Evolutionary conservation across 2,329 filamentous ascomycete species (phyloP), one percentile per base, ranked within the genome.

Genomic region (Colletotrichum sublineola): DNA sequence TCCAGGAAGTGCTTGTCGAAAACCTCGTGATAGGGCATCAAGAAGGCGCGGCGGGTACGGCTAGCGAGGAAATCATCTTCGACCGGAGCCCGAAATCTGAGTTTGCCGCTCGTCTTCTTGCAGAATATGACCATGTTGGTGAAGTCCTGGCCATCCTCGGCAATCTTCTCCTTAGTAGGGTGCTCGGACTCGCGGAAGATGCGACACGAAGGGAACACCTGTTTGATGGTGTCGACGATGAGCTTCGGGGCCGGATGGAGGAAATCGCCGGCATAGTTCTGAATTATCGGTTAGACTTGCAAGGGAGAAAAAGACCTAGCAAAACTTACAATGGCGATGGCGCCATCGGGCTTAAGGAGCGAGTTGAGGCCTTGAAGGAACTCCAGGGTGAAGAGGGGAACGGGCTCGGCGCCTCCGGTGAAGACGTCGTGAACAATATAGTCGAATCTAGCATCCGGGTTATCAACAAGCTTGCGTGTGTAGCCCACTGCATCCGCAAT

Each of bases 381-480:
- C 76, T 96, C 92, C 6, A 91, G 81, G 0, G 95, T 98, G 82
- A 99, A 99, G 9, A 99, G 89, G 9, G 91, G 86, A 3, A 95
- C 90, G 0, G 96, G 96, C 81, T 98, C 96, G 0, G 95, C 95
- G 64, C 96, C 96, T 33, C 96, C 96, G 0, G 96, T 99, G 81
- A 99, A 99, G 33, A 99, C 96, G 77, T 99, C 96, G 81, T 99
- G 96, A 66, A 99, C 88, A 78, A 99, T 96, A 84, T 97, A 98
- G 83, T 98, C 92, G 80, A 93, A 99, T 38, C 85, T 85, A 58
- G 85, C 80, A 9, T 82, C 80, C 68, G 84, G 77, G 38, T 82
- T 76, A 63, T 82, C 78, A 67, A 84, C 84, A 60, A 87, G 79
- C 64, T 82, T 78, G 57, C 85, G 81, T 24, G 90, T 88, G 80